A percentile compares a stretch with the other conserved stretches of the same genome.
phyloP scores from a whole-genome alignment of 2,329 filamentous ascomycete genomes.

The Penicillium sp. region DNA sequence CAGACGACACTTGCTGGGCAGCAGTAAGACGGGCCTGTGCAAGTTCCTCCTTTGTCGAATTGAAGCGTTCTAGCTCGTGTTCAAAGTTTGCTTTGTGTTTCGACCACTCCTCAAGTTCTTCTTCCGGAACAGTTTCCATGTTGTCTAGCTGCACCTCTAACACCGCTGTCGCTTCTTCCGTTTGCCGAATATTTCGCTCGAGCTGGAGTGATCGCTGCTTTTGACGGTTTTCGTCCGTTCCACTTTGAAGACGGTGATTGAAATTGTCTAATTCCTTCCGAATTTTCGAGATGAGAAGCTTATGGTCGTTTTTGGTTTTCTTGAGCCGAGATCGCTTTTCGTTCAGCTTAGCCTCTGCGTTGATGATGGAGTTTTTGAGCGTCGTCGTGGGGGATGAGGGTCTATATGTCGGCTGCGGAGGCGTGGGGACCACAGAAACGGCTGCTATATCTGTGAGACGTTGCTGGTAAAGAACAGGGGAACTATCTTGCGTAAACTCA shows the following conservation, averaged over 20 bases:
- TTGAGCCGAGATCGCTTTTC: constrained; percentile 63
- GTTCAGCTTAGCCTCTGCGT: constrained; percentile 63
- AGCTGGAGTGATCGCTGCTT: constrained; percentile 65
- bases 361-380: constrained; percentile 66
- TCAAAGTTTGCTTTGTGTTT: constrained; percentile 60
- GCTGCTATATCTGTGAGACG: constrained; percentile 20
- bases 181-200: constrained; percentile 65
- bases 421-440: constrained; percentile 48
- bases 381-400: constrained; percentile 69
- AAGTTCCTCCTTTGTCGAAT: constrained; percentile 55
- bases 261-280: constrained; percentile 66
- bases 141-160: constrained; percentile 59
- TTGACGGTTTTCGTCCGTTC: constrained; percentile 65
- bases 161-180: constrained; percentile 63
- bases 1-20: constrained; percentile 55
- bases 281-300: constrained; percentile 60
- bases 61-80: constrained; percentile 56
- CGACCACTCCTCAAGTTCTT: constrained; percentile 58
- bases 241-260: constrained; percentile 61
- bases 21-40: constrained; percentile 54
- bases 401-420: constrained; percentile 62
- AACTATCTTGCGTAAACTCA: constrained; percentile 34
- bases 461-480: not conserved
- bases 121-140: constrained; percentile 61
- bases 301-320: constrained; percentile 65